phyloP scores from a whole-genome alignment of 345 rosid species.

The Eucalyptus virginea region DNA sequence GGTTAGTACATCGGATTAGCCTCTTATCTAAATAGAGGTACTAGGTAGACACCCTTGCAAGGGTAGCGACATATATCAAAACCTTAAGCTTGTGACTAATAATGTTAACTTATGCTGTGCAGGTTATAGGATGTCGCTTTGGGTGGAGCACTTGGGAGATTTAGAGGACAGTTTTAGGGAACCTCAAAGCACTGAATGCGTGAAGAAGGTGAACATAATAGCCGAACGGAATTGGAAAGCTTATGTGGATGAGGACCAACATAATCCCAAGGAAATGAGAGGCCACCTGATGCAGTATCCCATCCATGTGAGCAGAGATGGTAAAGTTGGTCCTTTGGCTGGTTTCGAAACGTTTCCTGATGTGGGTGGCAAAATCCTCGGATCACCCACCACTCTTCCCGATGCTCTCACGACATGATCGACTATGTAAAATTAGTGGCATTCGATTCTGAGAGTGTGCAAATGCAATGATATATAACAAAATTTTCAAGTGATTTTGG shows the following conservation, averaged over 20 bases:
- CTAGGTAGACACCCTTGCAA: no score
- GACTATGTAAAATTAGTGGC: no score
- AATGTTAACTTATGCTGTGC: background rate
- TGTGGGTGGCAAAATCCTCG: no score
- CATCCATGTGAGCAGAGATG: constrained; percentile 16
- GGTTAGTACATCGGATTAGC: background rate
- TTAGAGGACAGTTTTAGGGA: constrained; percentile 22
- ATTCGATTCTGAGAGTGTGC: no score
- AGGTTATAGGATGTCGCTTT: constrained; percentile 60
- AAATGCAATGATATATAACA: no score
- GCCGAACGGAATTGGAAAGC: constrained; percentile 38
- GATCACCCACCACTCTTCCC: no score
- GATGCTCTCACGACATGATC: no score
- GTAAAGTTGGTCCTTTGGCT: constrained; percentile 18
- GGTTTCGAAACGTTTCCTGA: no score
- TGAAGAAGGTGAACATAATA: constrained; percentile 19
- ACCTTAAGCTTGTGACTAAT: background rate
- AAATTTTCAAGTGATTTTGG: no score
- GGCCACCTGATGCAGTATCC: constrained; percentile 63
- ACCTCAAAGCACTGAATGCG: constrained; percentile 25
- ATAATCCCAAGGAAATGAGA: constrained; percentile 19
- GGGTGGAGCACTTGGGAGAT: constrained; percentile 62
- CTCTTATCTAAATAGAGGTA: background rate
- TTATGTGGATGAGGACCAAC: constrained; percentile 13
- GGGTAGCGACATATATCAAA: background rate